Conservation (phyloP, 2,329 filamentous ascomycete genomes). For the Talaromyces funiculosus region DNA sequence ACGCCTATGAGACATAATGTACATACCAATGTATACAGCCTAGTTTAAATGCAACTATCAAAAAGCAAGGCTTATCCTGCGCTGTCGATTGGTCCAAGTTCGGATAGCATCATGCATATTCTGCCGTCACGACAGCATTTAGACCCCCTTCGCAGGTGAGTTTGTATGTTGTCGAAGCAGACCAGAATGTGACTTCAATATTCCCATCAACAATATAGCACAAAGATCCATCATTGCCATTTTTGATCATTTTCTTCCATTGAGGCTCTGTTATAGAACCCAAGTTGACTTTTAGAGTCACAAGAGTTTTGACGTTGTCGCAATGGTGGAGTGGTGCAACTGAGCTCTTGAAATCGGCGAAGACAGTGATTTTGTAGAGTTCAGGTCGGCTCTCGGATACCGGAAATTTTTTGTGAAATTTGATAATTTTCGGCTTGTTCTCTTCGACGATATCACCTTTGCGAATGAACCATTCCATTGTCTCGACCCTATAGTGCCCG, state of each 20-base stretch:
- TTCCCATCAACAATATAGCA: neutral
- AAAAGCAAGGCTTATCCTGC: too few relatives aligned
- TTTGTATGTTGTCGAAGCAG: neutral
- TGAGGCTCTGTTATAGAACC: neutral
- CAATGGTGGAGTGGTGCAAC: neutral
- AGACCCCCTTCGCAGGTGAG: neutral
- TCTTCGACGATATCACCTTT: neutral
- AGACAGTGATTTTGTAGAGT: neutral
- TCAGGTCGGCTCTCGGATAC: neutral
- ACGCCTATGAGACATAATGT: too few relatives aligned
- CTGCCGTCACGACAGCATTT: neutral
- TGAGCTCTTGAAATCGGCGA: neutral
- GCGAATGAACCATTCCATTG: neutral
- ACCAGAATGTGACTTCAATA: neutral
- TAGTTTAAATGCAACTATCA: too few relatives aligned
- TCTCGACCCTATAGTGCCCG: neutral
- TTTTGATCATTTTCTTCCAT: neutral
- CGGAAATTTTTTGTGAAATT: neutral
- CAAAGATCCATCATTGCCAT: neutral
- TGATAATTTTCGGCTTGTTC: neutral
- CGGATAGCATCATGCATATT: neutral
- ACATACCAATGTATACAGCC: too few relatives aligned
- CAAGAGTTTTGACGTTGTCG: neutral
- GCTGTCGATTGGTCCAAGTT: neutral
- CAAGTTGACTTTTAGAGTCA: neutral